Evolutionary conservation across 805 yeast species (phyloP).

Genomic region (Ogataea paradorogensis): DNA sequence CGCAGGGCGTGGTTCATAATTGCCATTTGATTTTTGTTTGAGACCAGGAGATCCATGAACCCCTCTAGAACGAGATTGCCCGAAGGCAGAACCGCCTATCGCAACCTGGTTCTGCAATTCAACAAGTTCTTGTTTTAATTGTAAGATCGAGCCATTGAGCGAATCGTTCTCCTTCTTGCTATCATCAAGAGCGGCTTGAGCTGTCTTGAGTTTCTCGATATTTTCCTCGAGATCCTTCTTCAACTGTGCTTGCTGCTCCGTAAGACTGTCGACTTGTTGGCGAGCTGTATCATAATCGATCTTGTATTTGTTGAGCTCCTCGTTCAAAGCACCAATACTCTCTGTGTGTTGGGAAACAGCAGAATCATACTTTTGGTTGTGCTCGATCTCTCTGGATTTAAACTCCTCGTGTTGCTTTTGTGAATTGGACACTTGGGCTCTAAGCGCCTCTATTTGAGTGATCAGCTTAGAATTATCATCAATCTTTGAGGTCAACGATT

Average conservation of each 20-base stretch:
- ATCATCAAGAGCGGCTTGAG: slow-evolving; percentile 56
- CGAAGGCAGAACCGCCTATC: slow-evolving; percentile 18
- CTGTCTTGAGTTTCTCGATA: slow-evolving; percentile 57
- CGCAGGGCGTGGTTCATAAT: slow-evolving; percentile 53
- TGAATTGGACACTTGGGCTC: slow-evolving; percentile 51
- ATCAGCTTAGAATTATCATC: slow-evolving; percentile 77
- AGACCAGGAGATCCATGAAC: slow-evolving; percentile 24
- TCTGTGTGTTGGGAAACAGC: slow-evolving; percentile 47
- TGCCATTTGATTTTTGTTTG: slow-evolving; percentile 27
- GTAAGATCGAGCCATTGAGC: slow-evolving; percentile 58
- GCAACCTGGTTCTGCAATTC: slow-evolving; percentile 33
- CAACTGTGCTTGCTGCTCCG: slow-evolving; percentile 58
- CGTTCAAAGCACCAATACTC: slow-evolving; percentile 49
- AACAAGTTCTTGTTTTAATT: slow-evolving; percentile 42
- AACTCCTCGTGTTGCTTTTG: slow-evolving; percentile 50
- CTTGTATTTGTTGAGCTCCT: slow-evolving; percentile 53
- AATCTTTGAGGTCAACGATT: slow-evolving; percentile 71
- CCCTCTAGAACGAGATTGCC: slow-evolving; percentile 24
- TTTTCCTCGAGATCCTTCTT: slow-evolving; percentile 61
- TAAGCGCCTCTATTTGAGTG: slow-evolving; percentile 55
- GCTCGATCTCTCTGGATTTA: slow-evolving; percentile 53
- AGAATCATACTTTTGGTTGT: slow-evolving; percentile 43
- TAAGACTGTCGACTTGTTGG: slow-evolving; percentile 55
- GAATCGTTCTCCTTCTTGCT: slow-evolving; percentile 65
- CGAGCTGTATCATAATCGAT: slow-evolving; percentile 57